Evolutionary conservation across 192 early-diverging fungal species (phyloP).

Genomic region (Linnemannia hyalina): DNA sequence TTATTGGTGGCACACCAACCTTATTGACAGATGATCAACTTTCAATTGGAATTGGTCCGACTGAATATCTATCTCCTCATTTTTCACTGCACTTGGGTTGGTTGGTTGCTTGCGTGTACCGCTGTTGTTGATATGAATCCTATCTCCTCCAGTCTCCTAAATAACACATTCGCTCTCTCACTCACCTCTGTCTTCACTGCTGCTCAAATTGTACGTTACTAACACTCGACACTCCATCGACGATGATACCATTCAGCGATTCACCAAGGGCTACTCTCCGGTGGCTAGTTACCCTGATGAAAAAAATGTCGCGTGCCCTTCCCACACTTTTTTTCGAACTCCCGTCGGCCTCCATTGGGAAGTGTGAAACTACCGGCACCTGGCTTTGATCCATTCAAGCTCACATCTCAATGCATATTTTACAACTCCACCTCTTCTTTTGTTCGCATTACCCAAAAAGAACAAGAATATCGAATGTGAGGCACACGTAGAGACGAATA

Average conservation of each 20-base stretch:
- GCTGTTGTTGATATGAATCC: background rate
- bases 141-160: background rate
- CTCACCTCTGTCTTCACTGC: background rate
- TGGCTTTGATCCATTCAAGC: background rate
- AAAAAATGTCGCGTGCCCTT: background rate
- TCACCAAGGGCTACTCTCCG: background rate
- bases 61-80: background rate
- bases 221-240: background rate
- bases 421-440: background rate
- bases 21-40: background rate
- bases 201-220: background rate
- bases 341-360: background rate
- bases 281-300: background rate
- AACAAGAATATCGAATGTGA: background rate
- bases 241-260: background rate
- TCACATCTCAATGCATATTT: background rate
- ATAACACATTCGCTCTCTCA: background rate
- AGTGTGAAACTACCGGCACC: background rate
- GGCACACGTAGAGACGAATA: background rate
- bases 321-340: background rate
- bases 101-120: background rate
- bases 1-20: conserved; percentile 18
- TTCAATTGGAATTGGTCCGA: background rate
- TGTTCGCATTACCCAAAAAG: conserved; percentile 7
- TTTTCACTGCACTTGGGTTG: background rate